Base-by-base conservation (phyloP, 257 asterid species). In the Cynanchum wilfordii region DNA sequence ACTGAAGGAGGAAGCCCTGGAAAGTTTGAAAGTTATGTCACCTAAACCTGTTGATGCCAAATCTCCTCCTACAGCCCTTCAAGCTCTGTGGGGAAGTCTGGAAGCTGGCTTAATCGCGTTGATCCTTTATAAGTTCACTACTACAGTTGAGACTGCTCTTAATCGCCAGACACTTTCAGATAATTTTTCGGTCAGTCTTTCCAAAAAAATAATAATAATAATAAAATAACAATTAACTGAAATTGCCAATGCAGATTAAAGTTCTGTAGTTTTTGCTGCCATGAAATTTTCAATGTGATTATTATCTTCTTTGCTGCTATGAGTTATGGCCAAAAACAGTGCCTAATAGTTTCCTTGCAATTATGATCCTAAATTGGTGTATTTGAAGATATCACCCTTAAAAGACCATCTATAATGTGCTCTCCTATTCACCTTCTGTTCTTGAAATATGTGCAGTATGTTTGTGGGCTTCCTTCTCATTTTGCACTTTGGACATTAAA, bases 51-150 rank as follows among this genome's bases (percentile, higher is more conserved):
- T 76, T 65, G 81, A 78, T 57, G 75, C 80, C 74, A 88, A 91
- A 76, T 56, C 90, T 65, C 83, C 92, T 9, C 89, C 92, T 75
- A 82, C 98, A 30, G 94, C 97, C 51, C 78, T 63, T 77, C 96
- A 89, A 87, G 92, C 97, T 3, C 84, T 93, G 67, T 71, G 91
- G 72, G 98, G 98, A 71, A 97, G 90, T 67, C 22, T 93, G 68
- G 71, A 90, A 11, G 98, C 98, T 1, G 98, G 90, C 29, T 88
- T 82, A 24, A 81, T 90, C 24, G 86, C 96, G 0, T 67, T 89
- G 25, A 72, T 93, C 76, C 96, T 90, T 47, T 93, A 85, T 88
- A 90, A 93, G 74, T 93, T 93, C 77, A 80, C 96, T 3, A 82
- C 85, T 8, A 90, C 96, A 16, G 30, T 93, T n/a, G 98, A 90